Evolutionary conservation across 2,329 filamentous ascomycete genomes (phyloP).

Genomic region (Epichloe uncinata): DNA sequence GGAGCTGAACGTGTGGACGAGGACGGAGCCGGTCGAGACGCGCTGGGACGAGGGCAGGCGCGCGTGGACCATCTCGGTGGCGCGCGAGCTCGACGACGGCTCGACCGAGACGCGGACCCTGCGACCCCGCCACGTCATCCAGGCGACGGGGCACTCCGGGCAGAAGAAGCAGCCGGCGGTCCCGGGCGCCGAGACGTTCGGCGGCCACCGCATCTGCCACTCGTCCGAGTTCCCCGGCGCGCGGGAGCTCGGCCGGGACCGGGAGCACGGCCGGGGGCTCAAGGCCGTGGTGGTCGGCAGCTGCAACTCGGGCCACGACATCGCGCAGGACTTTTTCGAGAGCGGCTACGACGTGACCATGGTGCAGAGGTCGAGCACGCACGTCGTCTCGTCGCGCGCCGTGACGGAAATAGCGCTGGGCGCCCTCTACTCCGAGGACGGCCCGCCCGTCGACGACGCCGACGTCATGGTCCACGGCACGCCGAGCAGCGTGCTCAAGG

Average conservation of each 20-base stretch:
- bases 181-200: slow-evolving; percentile 42
- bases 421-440: slow-evolving; percentile 31
- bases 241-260: slow-evolving; percentile 14
- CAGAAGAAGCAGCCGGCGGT: slow-evolving; percentile 48
- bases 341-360: slow-evolving; percentile 54
- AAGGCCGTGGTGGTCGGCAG: slow-evolving; percentile 53
- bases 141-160: slow-evolving; percentile 55
- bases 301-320: slow-evolving; percentile 57
- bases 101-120: slow-evolving; percentile 38
- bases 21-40: slow-evolving; percentile 32
- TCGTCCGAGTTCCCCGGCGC: slow-evolving; percentile 47
- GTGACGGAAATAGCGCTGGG: slow-evolving; percentile 39
- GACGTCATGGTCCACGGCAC: slow-evolving; percentile 47
- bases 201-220: slow-evolving; percentile 47
- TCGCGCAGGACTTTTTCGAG: slow-evolving; percentile 55
- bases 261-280: slow-evolving; percentile 19
- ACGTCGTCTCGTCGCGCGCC: slow-evolving; percentile 44
- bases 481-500: slow-evolving; percentile 47
- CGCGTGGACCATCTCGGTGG: slow-evolving; percentile 42
- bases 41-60: slow-evolving; percentile 36
- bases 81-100: slow-evolving; percentile 35
- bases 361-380: slow-evolving; percentile 53
- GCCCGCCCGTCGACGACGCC: slow-evolving; percentile 50
- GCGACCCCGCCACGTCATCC: slow-evolving; percentile 49
- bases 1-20: slow-evolving; percentile 57